phyloP scores from a whole-genome alignment of 352 stramenopile species.

The Thraustochytrium sp. region DNA sequence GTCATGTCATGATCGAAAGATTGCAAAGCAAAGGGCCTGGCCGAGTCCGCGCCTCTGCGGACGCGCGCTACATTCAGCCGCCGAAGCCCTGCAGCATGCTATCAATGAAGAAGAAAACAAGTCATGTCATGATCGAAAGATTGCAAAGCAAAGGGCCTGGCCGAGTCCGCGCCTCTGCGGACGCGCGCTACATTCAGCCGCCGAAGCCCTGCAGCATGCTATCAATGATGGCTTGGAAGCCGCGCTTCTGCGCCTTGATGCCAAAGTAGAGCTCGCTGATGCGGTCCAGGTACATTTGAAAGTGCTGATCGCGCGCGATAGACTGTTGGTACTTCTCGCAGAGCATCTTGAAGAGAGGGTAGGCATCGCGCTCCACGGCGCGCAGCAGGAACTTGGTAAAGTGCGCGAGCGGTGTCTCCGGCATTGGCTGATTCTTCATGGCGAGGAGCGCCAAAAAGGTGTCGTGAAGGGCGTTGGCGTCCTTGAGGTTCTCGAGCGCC shows the following conservation, averaged over 20 bases:
- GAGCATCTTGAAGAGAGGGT: conserved; percentile 40
- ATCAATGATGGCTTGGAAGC: conserved; percentile 35
- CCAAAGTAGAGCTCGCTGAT: conserved; percentile 37
- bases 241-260: conserved; percentile 28
- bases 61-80: too few relatives aligned
- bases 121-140: too few relatives aligned
- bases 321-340: conserved; percentile 36
- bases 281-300: conserved; percentile 33
- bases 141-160: too few relatives aligned
- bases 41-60: too few relatives aligned
- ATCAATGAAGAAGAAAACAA: too few relatives aligned
- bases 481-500: conserved; percentile 31
- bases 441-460: background rate
- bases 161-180: too few relatives aligned
- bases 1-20: too few relatives aligned
- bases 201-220: conserved; percentile 28
- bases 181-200: background rate
- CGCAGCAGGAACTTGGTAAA: conserved; percentile 24
- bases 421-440: conserved; percentile 6
- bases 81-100: too few relatives aligned
- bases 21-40: too few relatives aligned
- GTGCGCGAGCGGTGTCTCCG: conserved; percentile 18
- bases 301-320: background rate
- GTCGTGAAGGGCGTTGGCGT: conserved; percentile 13
- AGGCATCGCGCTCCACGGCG: conserved; percentile 15